phyloP scores from a whole-genome alignment of 208 protist species.

The Willaertia magna region DNA sequence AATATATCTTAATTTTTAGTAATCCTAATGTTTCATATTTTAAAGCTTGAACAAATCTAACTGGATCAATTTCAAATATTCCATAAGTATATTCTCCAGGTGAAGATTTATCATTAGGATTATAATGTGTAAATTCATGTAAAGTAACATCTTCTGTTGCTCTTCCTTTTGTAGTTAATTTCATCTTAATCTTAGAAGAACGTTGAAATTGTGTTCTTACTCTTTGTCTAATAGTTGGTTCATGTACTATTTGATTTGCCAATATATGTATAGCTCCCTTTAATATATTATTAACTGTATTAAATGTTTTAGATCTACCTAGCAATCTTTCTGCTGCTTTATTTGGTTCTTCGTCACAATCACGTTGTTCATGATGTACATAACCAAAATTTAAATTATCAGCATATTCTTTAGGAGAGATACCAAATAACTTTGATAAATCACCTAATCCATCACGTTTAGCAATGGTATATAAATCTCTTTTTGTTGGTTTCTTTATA shows the following conservation, averaged over 20 bases:
- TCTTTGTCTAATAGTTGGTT: conserved; percentile 16
- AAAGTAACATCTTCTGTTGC: not conserved
- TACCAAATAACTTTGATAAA: not conserved
- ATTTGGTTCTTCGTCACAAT: not conserved
- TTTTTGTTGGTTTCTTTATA: conserved; percentile 14
- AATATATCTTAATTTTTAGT: conserved; percentile 9
- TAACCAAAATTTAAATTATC: not conserved
- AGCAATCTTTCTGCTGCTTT: not conserved
- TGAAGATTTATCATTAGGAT: not conserved
- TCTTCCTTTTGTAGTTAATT: conserved; percentile 19
- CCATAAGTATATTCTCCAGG: not conserved
- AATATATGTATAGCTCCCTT: conserved; percentile 12
- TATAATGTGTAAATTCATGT: not conserved
- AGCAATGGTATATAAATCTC: conserved; percentile 25
- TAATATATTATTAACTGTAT: not conserved
- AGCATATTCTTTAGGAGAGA: not conserved
- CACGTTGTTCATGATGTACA: not conserved
- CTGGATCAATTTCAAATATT: not conserved
- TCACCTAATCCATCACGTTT: not conserved
- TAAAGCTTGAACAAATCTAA: not conserved
- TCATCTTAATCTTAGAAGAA: conserved; percentile 2
- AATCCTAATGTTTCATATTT: conserved; percentile 25
- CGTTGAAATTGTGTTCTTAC: conserved; percentile 13
- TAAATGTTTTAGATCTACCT: not conserved
- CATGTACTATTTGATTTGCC: conserved; percentile 23